phyloP scores from a whole-genome alignment of 2,329 filamentous ascomycete species.

The Penicillium sumatraense region DNA sequence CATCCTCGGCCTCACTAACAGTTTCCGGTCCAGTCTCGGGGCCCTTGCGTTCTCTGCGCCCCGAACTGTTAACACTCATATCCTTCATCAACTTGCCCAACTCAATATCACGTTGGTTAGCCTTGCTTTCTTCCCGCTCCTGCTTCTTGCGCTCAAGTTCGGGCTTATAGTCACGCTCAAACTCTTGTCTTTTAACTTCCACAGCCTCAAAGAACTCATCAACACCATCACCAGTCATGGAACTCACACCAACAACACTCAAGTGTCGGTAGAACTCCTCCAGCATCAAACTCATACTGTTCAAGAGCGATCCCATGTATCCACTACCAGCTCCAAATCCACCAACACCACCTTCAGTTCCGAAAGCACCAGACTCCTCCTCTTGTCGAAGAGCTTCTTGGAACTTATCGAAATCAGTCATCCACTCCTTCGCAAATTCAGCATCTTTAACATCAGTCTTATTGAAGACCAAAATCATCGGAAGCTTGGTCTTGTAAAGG shows the following conservation, averaged over 20 bases:
- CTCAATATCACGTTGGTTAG: constrained; percentile 74
- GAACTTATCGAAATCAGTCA: constrained; percentile 98
- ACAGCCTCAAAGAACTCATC: constrained; percentile 94
- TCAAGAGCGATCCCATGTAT: constrained; percentile 94
- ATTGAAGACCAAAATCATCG: constrained; percentile 99
- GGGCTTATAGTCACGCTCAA: constrained; percentile 86
- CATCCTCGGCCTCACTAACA: constrained; percentile 56
- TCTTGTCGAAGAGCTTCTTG: constrained; percentile 82
- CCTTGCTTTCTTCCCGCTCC: constrained; percentile 77
- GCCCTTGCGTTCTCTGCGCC: constrained; percentile 29
- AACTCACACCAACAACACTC: constrained; percentile 89
- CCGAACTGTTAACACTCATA: constrained; percentile 67
- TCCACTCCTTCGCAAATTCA: constrained; percentile 94
- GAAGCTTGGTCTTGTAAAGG: constrained; percentile 96
- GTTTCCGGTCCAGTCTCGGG: constrained; percentile 45
- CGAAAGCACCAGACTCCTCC: constrained; percentile 76
- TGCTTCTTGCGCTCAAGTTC: constrained; percentile 80
- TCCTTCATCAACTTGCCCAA: constrained; percentile 93
- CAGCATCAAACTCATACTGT: constrained; percentile 96
- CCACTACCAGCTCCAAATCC: constrained; percentile 75
- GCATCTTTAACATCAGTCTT: constrained; percentile 96
- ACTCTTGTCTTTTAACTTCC: constrained; percentile 83
- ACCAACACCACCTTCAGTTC: constrained; percentile 66
- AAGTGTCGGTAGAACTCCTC: constrained; percentile 97
- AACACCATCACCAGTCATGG: constrained; percentile 88